Evolutionary conservation across 495 filamentous ascomycete species (phyloP).

Genomic region (Hypoxylon perforatum): DNA sequence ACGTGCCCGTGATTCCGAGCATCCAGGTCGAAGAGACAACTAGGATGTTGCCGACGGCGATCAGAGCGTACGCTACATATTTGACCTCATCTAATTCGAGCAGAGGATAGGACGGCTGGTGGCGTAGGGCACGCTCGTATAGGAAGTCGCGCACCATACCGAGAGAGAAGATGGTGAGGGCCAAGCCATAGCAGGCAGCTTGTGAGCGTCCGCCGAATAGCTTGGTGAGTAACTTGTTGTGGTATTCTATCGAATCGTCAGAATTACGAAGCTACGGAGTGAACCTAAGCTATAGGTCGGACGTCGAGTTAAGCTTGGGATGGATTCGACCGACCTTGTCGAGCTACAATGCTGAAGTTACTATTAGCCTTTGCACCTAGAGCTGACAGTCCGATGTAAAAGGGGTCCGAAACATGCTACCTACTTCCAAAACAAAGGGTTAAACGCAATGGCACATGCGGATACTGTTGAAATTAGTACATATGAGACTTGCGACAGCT

Average conservation of each 20-base stretch:
- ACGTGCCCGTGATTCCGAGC: constrained; percentile 95
- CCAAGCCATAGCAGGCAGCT: constrained; percentile 89
- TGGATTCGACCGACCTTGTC: constrained; percentile 65
- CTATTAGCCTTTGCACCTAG: constrained; percentile 20
- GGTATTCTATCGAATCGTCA: constrained; percentile 74
- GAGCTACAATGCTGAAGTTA: constrained; percentile 67
- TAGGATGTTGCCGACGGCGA: constrained; percentile 81
- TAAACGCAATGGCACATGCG: constrained; percentile 74
- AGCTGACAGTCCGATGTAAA: constrained; percentile 1
- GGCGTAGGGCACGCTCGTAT: constrained; percentile 77
- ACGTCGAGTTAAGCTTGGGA: no score
- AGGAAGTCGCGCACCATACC: constrained; percentile 86
- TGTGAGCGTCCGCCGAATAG: constrained; percentile 84
- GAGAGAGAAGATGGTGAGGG: constrained; percentile 86
- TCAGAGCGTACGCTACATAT: constrained; percentile 71
- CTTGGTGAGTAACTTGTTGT: constrained; percentile 85
- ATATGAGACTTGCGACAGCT: background rate
- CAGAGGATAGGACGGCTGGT: constrained; percentile 79
- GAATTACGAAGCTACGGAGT: background rate
- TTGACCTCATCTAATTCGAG: constrained; percentile 64
- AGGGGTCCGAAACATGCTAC: constrained; percentile 39
- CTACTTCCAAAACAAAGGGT: constrained; percentile 85
- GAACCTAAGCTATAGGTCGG: no score
- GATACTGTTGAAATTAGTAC: constrained; percentile 64
- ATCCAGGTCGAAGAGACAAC: constrained; percentile 90